phyloP scores from a whole-genome alignment of 352 stramenopile species.

The Phytopythium litorale region DNA sequence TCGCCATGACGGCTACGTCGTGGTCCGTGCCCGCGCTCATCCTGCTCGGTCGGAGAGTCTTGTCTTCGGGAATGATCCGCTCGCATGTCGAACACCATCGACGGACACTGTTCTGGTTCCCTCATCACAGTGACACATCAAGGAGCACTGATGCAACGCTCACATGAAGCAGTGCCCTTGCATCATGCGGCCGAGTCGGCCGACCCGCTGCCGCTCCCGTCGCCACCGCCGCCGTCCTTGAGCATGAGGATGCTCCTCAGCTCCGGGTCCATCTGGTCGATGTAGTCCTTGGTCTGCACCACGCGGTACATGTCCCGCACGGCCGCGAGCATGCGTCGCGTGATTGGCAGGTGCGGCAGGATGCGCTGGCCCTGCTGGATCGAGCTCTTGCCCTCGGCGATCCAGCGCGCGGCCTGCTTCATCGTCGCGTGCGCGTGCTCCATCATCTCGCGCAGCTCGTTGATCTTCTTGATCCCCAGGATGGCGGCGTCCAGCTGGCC shows the following conservation, averaged over 20 bases:
- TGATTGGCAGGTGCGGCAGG: conserved; percentile 51
- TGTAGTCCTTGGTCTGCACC: conserved; percentile 69
- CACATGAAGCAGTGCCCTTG: background rate
- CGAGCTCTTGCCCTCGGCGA: conserved; percentile 35
- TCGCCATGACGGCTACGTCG: conserved; percentile 76
- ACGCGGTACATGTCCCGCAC: conserved; percentile 56
- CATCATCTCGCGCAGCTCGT: conserved; percentile 49
- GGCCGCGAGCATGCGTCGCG: conserved; percentile 48
- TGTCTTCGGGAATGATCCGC: background rate
- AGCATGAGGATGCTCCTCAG: conserved; percentile 34
- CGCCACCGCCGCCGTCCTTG: conserved; percentile 16
- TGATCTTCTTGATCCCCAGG: conserved; percentile 53
- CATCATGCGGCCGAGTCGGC: background rate
- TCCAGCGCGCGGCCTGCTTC: conserved; percentile 20
- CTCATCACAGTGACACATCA: background rate
- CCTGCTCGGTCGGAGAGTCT: background rate
- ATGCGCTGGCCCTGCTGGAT: conserved; percentile 39
- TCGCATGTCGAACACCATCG: background rate
- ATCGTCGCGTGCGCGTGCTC: conserved; percentile 39
- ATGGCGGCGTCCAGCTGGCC: conserved; percentile 48
- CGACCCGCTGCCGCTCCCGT: background rate
- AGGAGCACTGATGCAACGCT: background rate
- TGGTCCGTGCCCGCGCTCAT: conserved; percentile 28
- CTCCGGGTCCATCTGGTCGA: conserved; percentile 58
- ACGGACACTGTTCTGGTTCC: background rate